Conservation (phyloP, 2,329 filamentous ascomycete species). For the Zasmidium angulare region DNA sequence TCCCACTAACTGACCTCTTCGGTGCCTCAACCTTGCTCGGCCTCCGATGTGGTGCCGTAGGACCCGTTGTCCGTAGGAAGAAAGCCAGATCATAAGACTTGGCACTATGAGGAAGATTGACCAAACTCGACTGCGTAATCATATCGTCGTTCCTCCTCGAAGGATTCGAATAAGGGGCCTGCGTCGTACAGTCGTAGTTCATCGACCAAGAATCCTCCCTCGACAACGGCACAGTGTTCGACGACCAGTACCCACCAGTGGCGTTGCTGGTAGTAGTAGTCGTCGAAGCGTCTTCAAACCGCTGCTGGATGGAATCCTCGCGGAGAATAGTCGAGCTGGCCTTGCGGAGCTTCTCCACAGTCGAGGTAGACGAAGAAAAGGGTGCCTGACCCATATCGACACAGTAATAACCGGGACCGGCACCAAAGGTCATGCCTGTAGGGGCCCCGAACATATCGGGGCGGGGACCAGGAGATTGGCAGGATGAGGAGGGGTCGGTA, state of each 20-base stretch:
- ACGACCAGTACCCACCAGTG: conserved; percentile 4
- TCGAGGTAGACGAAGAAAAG: conserved; percentile 25
- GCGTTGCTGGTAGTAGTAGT: conserved; percentile 10
- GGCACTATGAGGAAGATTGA: conserved; percentile 29
- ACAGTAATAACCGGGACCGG: conserved; percentile 21
- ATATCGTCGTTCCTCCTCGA: conserved; percentile 24
- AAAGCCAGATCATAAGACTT: conserved; percentile 38
- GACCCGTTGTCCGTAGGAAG: conserved; percentile 41
- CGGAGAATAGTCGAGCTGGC: conserved; percentile 28
- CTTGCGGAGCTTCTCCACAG: conserved; percentile 20
- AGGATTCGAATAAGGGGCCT: conserved; percentile 25
- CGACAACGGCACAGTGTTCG: conserved; percentile 12
- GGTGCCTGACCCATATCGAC: conserved; percentile 30
- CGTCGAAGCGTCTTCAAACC: too few species aligned
- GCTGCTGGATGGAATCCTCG: conserved; percentile 28
- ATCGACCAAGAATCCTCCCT: conserved; percentile 30
- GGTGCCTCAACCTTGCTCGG: conserved; percentile 30
- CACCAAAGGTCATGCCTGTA: conserved; percentile 24
- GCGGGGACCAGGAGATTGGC: conserved; percentile 23
- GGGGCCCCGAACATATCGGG: conserved; percentile 27
- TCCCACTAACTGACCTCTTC: conserved; percentile 27
- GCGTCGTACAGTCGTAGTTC: conserved; percentile 30
- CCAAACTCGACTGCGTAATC: conserved; percentile 33
- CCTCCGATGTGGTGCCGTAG: conserved; percentile 30
- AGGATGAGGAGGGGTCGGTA: conserved; percentile 23